Conservation (phyloP, 2,329 filamentous ascomycete species). For the Diaporthe citri region DNA sequence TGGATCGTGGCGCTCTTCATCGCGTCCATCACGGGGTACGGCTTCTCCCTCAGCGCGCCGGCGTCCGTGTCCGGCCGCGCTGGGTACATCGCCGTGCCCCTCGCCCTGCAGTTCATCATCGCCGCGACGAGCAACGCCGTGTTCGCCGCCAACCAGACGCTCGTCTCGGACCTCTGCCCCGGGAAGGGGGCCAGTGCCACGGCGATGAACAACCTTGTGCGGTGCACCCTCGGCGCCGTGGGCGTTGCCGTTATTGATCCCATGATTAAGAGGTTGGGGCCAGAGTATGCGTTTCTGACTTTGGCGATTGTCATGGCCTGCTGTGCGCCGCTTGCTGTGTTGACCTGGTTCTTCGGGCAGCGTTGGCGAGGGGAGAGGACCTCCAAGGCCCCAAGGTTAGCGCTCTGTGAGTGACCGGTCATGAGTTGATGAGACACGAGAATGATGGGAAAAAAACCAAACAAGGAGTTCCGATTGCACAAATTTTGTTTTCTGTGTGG, state of each 20-base stretch:
- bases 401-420: too few relatives aligned
- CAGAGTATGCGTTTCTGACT: slow-evolving; percentile 38
- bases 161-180: slow-evolving; percentile 51
- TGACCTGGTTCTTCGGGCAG: slow-evolving; percentile 11
- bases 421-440: neutral
- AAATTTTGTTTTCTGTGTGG: too few relatives aligned
- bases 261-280: slow-evolving; percentile 38
- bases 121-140: slow-evolving; percentile 53
- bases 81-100: slow-evolving; percentile 47
- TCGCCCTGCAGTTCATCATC: slow-evolving; percentile 51
- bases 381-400: neutral
- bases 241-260: slow-evolving; percentile 45
- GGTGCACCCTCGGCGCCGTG: slow-evolving; percentile 48
- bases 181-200: slow-evolving; percentile 49
- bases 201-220: slow-evolving; percentile 51
- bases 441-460: too few relatives aligned
- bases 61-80: slow-evolving; percentile 32
- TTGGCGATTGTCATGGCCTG: slow-evolving; percentile 34
- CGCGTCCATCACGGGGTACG: slow-evolving; percentile 51
- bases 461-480: neutral
- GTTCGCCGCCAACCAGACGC: slow-evolving; percentile 51
- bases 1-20: slow-evolving; percentile 55
- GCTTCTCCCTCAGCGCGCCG: slow-evolving; percentile 46
- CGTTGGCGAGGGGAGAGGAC: neutral
- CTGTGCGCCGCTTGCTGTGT: neutral